Evolutionary conservation across 495 filamentous ascomycete genomes (phyloP), one percentile per base, ranked within the genome.

Genomic region (Aspergillus olivimuriae): DNA sequence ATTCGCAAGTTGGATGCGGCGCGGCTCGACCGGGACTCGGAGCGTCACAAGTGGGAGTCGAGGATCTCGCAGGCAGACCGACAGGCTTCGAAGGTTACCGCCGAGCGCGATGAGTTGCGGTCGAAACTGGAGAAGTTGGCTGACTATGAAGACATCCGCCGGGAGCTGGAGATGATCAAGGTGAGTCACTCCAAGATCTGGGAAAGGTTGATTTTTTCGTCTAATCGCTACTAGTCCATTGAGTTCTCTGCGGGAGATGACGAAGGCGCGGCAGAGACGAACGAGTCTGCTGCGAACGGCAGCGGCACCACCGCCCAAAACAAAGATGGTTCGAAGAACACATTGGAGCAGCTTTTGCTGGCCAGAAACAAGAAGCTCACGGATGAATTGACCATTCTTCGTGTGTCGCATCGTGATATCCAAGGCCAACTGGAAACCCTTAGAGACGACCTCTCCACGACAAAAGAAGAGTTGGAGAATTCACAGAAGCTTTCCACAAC

Each of bases 81-180:
- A 52, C 61, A 66, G 43, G 52, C 46, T 41, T 51, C 66, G 1
- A 72, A 72, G 14, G 74, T 83, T 28, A 64, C 73, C 9, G 61
- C 90, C 2, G 91, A 97, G 64, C 78, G 85, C 42, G 86, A 92
- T 44, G 66, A 69, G 32, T 69, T 97, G 32, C 85, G 82, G 54
- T 71, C 73, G 19, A 94, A 89, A 60, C 76, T 96, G 15, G 81
- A 87, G 39, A 91, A 86, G 55, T 91, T 88, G 79, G 77, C 82
- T 50, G 94, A 99, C 60, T 99, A 99, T 55, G 88, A 95, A 26
- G 89, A 96, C 47, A 83, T 98, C 34, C 94, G 92, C 58, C 83
- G 89, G 43, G 94, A 98, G 63, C 74, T 98, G 18, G 92, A 97
- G 52, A 89, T 98, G 35, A 77, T 98, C 51, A 95, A 95, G 67